Percentiles rank a stretch among this genome's conserved stretches.
Evolutionary conservation across 495 filamentous ascomycete genomes (phyloP).

Genomic region (Pyrenopolyporus hunteri): DNA sequence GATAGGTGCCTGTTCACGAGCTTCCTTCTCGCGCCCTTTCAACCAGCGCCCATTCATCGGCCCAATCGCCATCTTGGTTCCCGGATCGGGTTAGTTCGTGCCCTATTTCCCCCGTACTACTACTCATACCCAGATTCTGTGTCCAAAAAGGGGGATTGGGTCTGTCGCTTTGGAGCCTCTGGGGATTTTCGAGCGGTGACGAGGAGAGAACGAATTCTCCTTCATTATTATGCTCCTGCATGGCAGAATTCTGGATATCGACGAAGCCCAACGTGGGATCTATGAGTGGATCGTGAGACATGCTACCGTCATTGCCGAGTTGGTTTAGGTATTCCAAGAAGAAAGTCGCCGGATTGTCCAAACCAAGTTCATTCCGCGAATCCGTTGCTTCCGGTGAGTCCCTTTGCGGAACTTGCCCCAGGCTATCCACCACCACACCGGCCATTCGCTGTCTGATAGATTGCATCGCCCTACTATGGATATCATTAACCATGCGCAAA

Average conservation of each 20-base stretch:
- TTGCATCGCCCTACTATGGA: background rate
- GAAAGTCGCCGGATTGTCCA: background rate
- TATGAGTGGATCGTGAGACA: background rate
- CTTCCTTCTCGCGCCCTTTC: background rate
- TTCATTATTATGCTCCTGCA: background rate
- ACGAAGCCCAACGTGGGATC: background rate
- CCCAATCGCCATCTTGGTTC: background rate
- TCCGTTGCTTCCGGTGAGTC: background rate
- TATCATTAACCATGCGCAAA: background rate
- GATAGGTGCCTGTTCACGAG: no score
- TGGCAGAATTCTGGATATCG: background rate
- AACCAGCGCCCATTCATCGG: background rate
- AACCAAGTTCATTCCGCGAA: background rate
- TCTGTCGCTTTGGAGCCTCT: background rate
- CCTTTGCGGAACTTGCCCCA: background rate
- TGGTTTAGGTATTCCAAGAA: background rate
- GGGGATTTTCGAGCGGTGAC: background rate
- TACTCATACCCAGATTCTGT: background rate
- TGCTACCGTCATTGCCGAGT: background rate
- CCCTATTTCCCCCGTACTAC: background rate
- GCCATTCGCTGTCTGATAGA: background rate
- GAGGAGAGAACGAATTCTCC: background rate
- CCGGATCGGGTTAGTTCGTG: background rate
- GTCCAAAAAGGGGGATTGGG: background rate
- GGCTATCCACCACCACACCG: background rate